Conservation (phyloP, 306 rosid genomes). For the Sindora glabra region DNA sequence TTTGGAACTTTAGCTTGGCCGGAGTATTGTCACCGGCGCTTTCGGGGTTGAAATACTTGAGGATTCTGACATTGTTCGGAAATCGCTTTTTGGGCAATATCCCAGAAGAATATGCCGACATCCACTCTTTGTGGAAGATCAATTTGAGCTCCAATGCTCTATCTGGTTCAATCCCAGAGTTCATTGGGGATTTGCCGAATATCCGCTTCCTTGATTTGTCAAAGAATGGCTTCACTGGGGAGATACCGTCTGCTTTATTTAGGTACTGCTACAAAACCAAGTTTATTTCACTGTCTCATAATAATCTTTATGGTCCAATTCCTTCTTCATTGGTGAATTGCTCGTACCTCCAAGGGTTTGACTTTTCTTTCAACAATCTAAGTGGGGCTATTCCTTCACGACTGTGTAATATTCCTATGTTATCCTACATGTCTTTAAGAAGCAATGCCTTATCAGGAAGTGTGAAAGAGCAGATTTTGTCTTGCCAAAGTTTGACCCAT, state of each 20-base stretch:
- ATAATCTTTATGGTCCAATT: slow-evolving; percentile 58
- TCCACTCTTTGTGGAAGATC: slow-evolving; percentile 80
- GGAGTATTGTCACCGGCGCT: slow-evolving; percentile 68
- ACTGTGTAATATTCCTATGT: slow-evolving; percentile 60
- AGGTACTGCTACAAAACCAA: slow-evolving; percentile 64
- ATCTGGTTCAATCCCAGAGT: slow-evolving; percentile 80
- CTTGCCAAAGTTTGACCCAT: slow-evolving; percentile 56
- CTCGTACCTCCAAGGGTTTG: slow-evolving; percentile 82
- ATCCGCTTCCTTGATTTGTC: slow-evolving; percentile 91
- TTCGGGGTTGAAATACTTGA: slow-evolving; percentile 65
- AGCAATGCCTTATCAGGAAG: slow-evolving; percentile 71
- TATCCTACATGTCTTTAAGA: slow-evolving; percentile 63
- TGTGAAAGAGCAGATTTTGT: slow-evolving; percentile 34
- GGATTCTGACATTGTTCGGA: slow-evolving; percentile 79
- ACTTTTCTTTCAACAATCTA: slow-evolving; percentile 81
- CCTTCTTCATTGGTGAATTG: slow-evolving; percentile 71
- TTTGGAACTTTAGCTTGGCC: slow-evolving; percentile 80
- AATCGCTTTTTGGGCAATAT: slow-evolving; percentile 65
- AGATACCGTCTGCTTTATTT: slow-evolving; percentile 74
- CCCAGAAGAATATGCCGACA: slow-evolving; percentile 56
- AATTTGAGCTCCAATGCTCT: slow-evolving; percentile 82
- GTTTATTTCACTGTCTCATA: slow-evolving; percentile 77
- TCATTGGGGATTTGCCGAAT: slow-evolving; percentile 68
- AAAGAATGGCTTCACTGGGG: slow-evolving; percentile 68
- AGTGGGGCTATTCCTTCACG: slow-evolving; percentile 59